A percentile compares a stretch with the other conserved stretches of the same genome.
Evolutionary conservation across 169 alveolate species (phyloP).

Genomic region (Eimeria acervulina): DNA sequence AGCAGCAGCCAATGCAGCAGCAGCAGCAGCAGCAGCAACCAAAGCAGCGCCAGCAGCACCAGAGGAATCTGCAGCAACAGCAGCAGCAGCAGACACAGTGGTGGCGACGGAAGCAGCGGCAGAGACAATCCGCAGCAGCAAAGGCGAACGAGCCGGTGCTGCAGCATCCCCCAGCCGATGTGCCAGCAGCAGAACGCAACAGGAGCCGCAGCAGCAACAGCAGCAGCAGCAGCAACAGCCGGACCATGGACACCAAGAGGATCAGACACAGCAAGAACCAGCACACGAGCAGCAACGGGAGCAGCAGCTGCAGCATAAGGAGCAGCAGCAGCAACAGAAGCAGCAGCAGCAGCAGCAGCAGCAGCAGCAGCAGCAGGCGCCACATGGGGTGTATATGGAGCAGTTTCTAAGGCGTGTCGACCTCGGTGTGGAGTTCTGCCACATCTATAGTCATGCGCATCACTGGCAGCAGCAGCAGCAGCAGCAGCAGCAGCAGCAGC

Average conservation of each 20-base stretch:
- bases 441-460: conserved; percentile 4
- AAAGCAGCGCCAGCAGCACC: no score
- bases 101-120: neutral
- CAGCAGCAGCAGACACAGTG: neutral
- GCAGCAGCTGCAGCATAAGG: neutral
- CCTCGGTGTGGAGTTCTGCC: conserved; percentile 11
- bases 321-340: neutral
- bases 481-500: conserved; percentile 8
- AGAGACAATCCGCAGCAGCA: neutral
- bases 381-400: neutral
- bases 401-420: neutral
- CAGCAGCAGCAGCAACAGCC: neutral
- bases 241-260: neutral
- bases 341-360: no score
- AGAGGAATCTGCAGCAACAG: neutral
- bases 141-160: neutral
- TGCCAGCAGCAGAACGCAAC: neutral
- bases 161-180: neutral
- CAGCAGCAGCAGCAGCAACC: no score
- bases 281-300: no score
- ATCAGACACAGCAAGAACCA: neutral
- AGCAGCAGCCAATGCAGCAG: no score
- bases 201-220: neutral
- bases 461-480: conserved; percentile 38
- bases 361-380: no score